These are phyloP conservation scores for Ascochyta pisi DNA, from an alignment of 2,329 filamentous ascomycete species.

Conservation along the genomic window DNA sequence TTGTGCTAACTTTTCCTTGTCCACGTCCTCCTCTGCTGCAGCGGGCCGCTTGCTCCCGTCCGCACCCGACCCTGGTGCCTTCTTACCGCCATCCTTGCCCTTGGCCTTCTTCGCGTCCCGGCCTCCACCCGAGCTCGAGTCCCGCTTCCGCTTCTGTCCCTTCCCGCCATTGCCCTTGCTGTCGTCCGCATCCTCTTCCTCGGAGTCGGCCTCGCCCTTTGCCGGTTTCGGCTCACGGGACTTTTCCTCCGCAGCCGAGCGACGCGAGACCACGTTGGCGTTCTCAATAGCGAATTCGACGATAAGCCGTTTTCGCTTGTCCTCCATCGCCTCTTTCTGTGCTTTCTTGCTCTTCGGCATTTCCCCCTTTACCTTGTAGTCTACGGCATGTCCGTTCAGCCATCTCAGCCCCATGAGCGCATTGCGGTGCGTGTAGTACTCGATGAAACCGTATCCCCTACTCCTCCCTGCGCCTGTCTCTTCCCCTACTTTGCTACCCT, in stretches of 20 bases:
- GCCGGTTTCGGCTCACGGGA: constrained; percentile 54
- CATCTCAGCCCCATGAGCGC: constrained; percentile 94
- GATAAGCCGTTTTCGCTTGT: constrained; percentile 87
- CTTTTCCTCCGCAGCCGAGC: constrained; percentile 69
- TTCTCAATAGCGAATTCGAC: constrained; percentile 99
- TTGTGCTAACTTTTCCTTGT: constrained; percentile 62
- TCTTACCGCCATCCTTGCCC: constrained; percentile 22
- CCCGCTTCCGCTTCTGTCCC: constrained; percentile 52
- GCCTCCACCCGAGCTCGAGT: constrained; percentile 19
- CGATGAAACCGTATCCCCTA: constrained; percentile 95
- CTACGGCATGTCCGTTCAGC: constrained; percentile 79
- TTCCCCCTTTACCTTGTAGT: constrained; percentile 58
- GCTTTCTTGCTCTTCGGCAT: constrained; percentile 50
- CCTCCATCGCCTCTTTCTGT: constrained; percentile 58
- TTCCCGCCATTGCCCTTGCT: constrained; percentile 22
- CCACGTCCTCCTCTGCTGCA: constrained; percentile 33
- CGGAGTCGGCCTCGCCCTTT: constrained; percentile 22
- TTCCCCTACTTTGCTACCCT: constrained; percentile 84
- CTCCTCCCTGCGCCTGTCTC: constrained; percentile 79
- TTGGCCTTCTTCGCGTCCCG: constrained; percentile 18
- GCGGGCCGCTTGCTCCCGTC: constrained; percentile 19
- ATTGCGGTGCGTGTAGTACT: constrained; percentile 92
- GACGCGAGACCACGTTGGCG: constrained; percentile 87
- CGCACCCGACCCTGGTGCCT: constrained; percentile 28
- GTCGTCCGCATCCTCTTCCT: constrained; percentile 20